Evolutionary conservation across 192 early-diverging fungal species (phyloP).

Genomic region (Coemansia javaensis): DNA sequence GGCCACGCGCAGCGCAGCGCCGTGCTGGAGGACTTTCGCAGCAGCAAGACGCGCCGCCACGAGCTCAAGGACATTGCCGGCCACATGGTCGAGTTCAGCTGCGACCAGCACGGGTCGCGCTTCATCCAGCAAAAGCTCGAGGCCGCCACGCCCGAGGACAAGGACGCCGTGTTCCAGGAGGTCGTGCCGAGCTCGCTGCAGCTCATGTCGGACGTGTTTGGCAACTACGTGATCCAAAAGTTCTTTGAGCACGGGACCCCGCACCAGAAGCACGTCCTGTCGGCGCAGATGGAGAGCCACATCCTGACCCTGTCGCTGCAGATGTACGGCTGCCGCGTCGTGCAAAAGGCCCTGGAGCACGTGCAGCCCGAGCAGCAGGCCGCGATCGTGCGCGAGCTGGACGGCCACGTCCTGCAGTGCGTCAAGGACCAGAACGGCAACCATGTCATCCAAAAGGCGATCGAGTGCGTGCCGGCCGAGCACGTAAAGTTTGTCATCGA

Average conservation of each 20-base stretch:
- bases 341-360: slow-evolving; percentile 97
- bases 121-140: slow-evolving; percentile 99
- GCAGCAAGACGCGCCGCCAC: slow-evolving; percentile 96
- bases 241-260: slow-evolving; percentile 98
- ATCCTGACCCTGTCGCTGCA: slow-evolving; percentile 90
- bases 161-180: slow-evolving; percentile 96
- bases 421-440: slow-evolving; percentile 99
- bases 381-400: slow-evolving; percentile 82
- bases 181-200: slow-evolving; percentile 85
- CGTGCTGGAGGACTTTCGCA: slow-evolving; percentile 95
- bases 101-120: slow-evolving; percentile 97
- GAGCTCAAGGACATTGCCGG: slow-evolving; percentile 94
- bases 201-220: slow-evolving; percentile 99
- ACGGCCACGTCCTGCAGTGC: slow-evolving; percentile 95
- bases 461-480: slow-evolving; percentile 89
- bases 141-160: slow-evolving; percentile 86
- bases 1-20: slow-evolving; percentile 70
- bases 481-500: slow-evolving; percentile 97
- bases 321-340: slow-evolving; percentile 99
- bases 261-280: slow-evolving; percentile 86
- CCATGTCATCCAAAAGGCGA: slow-evolving; percentile 99
- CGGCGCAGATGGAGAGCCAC: slow-evolving; percentile 94
- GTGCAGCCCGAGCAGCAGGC: slow-evolving; percentile 89
- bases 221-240: slow-evolving; percentile 99
- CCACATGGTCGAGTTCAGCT: slow-evolving; percentile 95